These are phyloP conservation scores for Suhomyces emberorum DNA, from an alignment of 805 yeast genomes.

Conservation along the genomic window DNA sequence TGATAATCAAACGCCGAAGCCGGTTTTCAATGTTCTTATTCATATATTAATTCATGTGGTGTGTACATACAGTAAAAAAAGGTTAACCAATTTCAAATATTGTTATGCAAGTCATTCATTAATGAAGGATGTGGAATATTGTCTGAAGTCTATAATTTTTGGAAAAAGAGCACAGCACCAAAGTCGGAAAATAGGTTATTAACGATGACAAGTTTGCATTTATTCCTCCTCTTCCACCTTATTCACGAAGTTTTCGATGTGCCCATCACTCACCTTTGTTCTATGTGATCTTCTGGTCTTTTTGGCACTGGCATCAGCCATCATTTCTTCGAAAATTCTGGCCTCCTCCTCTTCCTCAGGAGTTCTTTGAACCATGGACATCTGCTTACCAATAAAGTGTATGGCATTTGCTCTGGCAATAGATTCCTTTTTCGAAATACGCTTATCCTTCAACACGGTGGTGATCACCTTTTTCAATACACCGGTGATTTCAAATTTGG, in stretches of 20 bases:
- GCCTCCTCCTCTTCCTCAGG: slow-evolving; percentile 93
- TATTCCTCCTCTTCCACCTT: slow-evolving; percentile 13
- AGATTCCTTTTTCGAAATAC: slow-evolving; percentile 58
- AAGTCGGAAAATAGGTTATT: too few species aligned
- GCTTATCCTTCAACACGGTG: slow-evolving; percentile 50
- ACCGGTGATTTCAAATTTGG: slow-evolving; percentile 82
- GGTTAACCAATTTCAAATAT: too few species aligned
- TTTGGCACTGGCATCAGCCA: slow-evolving; percentile 76
- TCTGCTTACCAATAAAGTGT: slow-evolving; percentile 64
- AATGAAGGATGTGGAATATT: too few species aligned
- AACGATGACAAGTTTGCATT: too few species aligned
- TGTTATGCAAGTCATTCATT: too few species aligned
- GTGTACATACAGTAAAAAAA: too few species aligned
- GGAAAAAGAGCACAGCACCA: too few species aligned
- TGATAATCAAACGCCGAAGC: too few species aligned
- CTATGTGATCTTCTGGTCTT: slow-evolving; percentile 26
- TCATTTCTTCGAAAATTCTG: slow-evolving; percentile 83
- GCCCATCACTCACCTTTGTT: slow-evolving; percentile 13
- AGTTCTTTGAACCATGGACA: slow-evolving; percentile 65
- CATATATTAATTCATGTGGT: too few species aligned
- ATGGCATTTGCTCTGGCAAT: slow-evolving; percentile 77
- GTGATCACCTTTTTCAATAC: slow-evolving; percentile 75
- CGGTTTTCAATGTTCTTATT: too few species aligned
- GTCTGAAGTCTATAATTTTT: too few species aligned
- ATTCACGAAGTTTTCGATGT: slow-evolving; percentile 17